Evolutionary conservation across 2,329 filamentous ascomycete species (phyloP).

Genomic region (Pyricularia pennisetigena): DNA sequence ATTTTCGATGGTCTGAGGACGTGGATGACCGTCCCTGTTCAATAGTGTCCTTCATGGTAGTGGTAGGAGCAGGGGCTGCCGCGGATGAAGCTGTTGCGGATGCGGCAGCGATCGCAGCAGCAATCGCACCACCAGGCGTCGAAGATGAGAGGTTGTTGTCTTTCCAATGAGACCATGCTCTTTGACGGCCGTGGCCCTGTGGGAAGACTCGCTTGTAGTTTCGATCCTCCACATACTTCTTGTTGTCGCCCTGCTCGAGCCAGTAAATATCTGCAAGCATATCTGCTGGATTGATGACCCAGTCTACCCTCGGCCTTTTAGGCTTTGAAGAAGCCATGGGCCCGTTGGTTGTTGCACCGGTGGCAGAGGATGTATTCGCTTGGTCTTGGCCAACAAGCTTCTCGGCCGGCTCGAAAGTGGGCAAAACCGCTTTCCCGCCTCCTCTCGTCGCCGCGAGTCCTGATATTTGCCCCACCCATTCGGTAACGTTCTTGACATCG

Average conservation of each 20-base stretch:
- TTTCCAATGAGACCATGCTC: slow-evolving; percentile 17
- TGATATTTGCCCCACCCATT: slow-evolving; percentile 67
- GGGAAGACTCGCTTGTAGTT: slow-evolving; percentile 66
- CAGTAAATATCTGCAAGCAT: slow-evolving; percentile 85
- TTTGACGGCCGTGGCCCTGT: slow-evolving; percentile 17
- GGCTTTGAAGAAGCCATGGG: slow-evolving; percentile 43
- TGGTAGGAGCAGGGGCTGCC: not conserved
- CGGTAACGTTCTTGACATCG: slow-evolving; percentile 59
- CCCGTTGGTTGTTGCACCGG: slow-evolving; percentile 22
- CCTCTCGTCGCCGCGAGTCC: slow-evolving; percentile 28
- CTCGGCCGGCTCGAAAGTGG: not conserved
- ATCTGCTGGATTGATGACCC: slow-evolving; percentile 75
- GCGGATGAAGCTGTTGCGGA: not conserved
- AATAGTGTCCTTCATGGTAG: not conserved
- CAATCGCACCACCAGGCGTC: not conserved
- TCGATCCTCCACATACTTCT: slow-evolving; percentile 69
- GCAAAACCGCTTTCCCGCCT: slow-evolving; percentile 5
- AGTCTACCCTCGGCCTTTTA: slow-evolving; percentile 70
- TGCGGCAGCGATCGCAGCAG: not conserved
- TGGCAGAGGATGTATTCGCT: not conserved
- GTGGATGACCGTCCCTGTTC: not conserved
- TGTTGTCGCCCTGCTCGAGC: slow-evolving; percentile 76
- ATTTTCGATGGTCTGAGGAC: slow-evolving; percentile 6
- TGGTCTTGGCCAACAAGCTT: not conserved
- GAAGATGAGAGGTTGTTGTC: slow-evolving; percentile 3